A percentile compares a stretch with the other conserved stretches of the same genome.
phyloP scores from a whole-genome alignment of 768 basidiomycete genomes.

The Xanthoconium stramineum region DNA sequence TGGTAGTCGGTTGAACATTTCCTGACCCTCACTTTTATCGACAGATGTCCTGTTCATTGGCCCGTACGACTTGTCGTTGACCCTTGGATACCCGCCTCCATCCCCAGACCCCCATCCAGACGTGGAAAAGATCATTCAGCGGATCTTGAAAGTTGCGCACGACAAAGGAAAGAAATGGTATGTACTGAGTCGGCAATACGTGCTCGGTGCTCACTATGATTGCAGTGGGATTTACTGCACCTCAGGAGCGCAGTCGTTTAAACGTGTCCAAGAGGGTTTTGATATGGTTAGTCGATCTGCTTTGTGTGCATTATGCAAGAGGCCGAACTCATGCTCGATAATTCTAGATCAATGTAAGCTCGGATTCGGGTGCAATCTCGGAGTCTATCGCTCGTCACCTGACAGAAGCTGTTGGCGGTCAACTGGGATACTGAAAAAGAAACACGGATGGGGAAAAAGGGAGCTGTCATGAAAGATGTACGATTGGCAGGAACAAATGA shows the following conservation, averaged over 20 bases:
- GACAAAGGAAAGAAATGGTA: slow-evolving; percentile 64
- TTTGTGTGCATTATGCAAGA: not conserved
- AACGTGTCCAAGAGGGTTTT: slow-evolving; percentile 48
- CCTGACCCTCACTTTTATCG: not conserved
- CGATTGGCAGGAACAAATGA: not conserved
- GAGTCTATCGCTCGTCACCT: slow-evolving; percentile 30
- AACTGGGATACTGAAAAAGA: slow-evolving; percentile 13
- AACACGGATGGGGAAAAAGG: not conserved
- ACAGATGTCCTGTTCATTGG: slow-evolving; percentile 59
- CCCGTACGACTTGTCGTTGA: slow-evolving; percentile 65
- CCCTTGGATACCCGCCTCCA: slow-evolving; percentile 57
- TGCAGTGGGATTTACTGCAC: slow-evolving; percentile 48
- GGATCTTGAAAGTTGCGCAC: slow-evolving; percentile 49
- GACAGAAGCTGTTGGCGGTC: slow-evolving; percentile 19
- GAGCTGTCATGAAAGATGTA: not conserved
- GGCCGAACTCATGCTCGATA: not conserved
- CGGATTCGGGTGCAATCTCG: slow-evolving; percentile 28
- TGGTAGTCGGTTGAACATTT: not conserved
- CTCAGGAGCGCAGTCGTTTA: slow-evolving; percentile 41
- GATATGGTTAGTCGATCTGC: slow-evolving; percentile 1
- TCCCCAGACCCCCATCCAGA: slow-evolving; percentile 64
- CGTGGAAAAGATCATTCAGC: slow-evolving; percentile 57
- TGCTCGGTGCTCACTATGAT: not conserved
- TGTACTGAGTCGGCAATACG: not conserved
- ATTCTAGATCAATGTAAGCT: slow-evolving; percentile 34